phyloP scores from a whole-genome alignment of 2,329 filamentous ascomycete genomes.

The Metarhizium robertsii region DNA sequence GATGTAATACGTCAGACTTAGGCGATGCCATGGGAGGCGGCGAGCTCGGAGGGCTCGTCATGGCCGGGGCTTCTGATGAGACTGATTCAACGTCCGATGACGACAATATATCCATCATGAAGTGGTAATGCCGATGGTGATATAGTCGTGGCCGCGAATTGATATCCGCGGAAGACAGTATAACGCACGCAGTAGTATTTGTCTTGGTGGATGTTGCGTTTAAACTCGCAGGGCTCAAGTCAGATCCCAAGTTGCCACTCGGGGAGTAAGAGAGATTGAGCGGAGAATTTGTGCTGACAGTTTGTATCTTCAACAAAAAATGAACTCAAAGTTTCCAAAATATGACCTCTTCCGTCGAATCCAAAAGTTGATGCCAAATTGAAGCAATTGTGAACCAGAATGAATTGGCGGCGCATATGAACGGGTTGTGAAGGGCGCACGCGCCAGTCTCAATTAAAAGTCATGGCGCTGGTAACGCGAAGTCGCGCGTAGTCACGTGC shows the following conservation, averaged over 20 bases:
- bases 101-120: slow-evolving; percentile 20
- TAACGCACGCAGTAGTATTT: not conserved
- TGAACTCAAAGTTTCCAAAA: not conserved
- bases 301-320: too few relatives aligned
- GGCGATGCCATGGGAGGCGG: slow-evolving; percentile 19
- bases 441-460: slow-evolving; percentile 8
- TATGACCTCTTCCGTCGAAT: not conserved
- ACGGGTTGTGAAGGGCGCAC: not conserved
- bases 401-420: not conserved
- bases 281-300: not conserved
- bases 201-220: not conserved
- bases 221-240: not conserved
- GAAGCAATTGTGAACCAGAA: slow-evolving; percentile 1
- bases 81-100: slow-evolving; percentile 23
- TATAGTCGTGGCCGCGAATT: not conserved
- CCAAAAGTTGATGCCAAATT: not conserved
- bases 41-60: slow-evolving; percentile 29
- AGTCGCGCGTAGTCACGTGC: slow-evolving; percentile 24
- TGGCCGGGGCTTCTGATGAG: slow-evolving; percentile 17
- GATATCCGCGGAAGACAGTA: not conserved
- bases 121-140: not conserved
- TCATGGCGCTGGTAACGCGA: slow-evolving; percentile 24
- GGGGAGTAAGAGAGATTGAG: not conserved
- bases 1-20: slow-evolving; percentile 8
- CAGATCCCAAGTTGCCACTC: not conserved